These are phyloP conservation scores for Yamadazyma laniorum DNA, from an alignment of 805 yeast species.

Conservation along the genomic window DNA sequence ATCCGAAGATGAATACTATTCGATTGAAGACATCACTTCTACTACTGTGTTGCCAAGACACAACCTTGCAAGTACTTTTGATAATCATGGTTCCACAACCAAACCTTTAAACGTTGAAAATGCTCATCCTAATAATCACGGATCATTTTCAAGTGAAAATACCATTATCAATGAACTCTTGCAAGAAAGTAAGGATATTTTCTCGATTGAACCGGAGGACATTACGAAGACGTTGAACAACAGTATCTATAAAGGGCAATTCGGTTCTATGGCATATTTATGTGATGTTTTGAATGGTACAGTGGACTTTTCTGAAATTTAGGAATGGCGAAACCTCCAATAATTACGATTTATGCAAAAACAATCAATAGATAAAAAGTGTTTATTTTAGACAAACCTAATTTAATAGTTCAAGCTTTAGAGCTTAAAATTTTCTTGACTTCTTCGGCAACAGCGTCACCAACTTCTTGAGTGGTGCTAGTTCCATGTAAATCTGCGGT, in stretches of 20 bases:
- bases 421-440: constrained; percentile 51
- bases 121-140: constrained; percentile 5
- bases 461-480: constrained; percentile 84
- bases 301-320: constrained; percentile 5
- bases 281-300: constrained; percentile 32
- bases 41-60: constrained; percentile 3
- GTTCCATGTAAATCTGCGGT: constrained; percentile 91
- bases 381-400: background rate
- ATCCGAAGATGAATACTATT: constrained; percentile 34
- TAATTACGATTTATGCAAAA: no score
- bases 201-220: constrained; percentile 8
- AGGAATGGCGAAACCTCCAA: background rate
- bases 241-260: constrained; percentile 15
- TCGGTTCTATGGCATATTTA: constrained; percentile 32
- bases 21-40: constrained; percentile 24
- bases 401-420: background rate
- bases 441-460: constrained; percentile 84
- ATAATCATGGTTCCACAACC: constrained; percentile 13
- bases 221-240: constrained; percentile 14
- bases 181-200: constrained; percentile 6
- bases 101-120: background rate
- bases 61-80: no score
- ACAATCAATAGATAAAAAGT: background rate
- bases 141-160: constrained; percentile 17
- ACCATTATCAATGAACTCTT: constrained; percentile 15